A percentile compares a stretch with the other conserved stretches of the same genome.
Evolutionary conservation across 805 yeast species (phyloP).

Genomic region (Candida pini): DNA sequence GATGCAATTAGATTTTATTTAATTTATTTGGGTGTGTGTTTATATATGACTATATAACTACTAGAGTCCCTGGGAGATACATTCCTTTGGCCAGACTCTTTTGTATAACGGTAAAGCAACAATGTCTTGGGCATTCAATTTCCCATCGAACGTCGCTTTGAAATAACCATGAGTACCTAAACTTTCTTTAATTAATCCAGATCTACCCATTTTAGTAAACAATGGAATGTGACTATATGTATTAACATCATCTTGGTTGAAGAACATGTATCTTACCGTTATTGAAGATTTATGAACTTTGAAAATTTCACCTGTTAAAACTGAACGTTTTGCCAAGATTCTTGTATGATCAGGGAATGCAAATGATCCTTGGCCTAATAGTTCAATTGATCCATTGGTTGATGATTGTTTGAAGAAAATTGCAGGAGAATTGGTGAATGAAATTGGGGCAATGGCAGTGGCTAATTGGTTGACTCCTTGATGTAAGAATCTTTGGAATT

Average conservation of each 20-base stretch:
- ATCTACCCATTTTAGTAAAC: conserved; percentile 87
- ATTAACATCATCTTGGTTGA: conserved; percentile 80
- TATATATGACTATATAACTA: background rate
- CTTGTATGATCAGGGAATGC: conserved; percentile 80
- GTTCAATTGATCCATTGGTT: conserved; percentile 44
- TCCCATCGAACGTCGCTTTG: conserved; percentile 92
- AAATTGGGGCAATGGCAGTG: conserved; percentile 81
- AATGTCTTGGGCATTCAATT: conserved; percentile 84
- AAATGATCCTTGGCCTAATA: conserved; percentile 88
- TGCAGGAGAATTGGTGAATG: conserved; percentile 80
- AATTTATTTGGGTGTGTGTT: no score
- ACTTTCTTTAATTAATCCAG: conserved; percentile 91
- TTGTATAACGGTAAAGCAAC: conserved; percentile 92
- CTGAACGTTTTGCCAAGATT: conserved; percentile 79
- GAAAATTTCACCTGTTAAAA: conserved; percentile 90
- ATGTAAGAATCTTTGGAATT: conserved; percentile 77
- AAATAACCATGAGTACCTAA: conserved; percentile 98
- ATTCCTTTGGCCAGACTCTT: conserved; percentile 80
- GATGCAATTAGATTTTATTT: no score
- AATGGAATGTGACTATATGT: conserved; percentile 89
- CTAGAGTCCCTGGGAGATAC: conserved; percentile 22
- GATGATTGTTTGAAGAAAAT: conserved; percentile 69
- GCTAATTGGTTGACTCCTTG: conserved; percentile 72
- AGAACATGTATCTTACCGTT: conserved; percentile 96
- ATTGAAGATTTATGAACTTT: conserved; percentile 90